These are phyloP conservation scores for Oropetium thomaeum DNA, from an alignment of 176 grass and related monocot species.

Conservation along the genomic window DNA sequence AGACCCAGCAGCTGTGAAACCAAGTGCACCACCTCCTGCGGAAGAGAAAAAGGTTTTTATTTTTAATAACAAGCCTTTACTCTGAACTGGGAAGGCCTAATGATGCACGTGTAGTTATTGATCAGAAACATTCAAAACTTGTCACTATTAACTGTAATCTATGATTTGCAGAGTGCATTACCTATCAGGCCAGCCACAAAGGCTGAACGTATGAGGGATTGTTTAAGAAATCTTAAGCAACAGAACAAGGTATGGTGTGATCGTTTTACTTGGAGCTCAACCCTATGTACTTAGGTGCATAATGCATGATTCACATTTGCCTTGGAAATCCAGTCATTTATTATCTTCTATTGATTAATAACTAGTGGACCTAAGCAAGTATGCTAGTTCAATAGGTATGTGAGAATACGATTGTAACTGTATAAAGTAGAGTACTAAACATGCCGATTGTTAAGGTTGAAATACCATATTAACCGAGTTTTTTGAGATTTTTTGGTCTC, in stretches of 20 bases:
- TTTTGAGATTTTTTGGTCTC: not conserved
- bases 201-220: constrained; percentile 89
- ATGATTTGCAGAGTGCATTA: constrained; percentile 58
- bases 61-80: constrained; percentile 8
- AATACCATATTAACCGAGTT: not conserved
- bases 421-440: not conserved
- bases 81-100: not conserved
- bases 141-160: not conserved
- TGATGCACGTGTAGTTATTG: constrained; percentile 22
- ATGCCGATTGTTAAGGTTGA: not conserved
- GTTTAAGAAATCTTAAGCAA: constrained; percentile 84
- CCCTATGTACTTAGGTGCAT: not conserved
- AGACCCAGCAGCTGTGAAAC: constrained; percentile 69
- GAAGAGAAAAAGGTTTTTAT: constrained; percentile 88
- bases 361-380: not conserved
- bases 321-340: not conserved
- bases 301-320: constrained; percentile 15
- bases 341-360: not conserved
- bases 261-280: not conserved
- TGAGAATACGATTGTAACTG: not conserved
- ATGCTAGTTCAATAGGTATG: not conserved
- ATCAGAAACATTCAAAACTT: constrained; percentile 33
- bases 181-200: constrained; percentile 90
- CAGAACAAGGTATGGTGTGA: constrained; percentile 60
- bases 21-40: constrained; percentile 55